phyloP scores from a whole-genome alignment of 2,329 filamentous ascomycete genomes.

The Apiospora arundinis region DNA sequence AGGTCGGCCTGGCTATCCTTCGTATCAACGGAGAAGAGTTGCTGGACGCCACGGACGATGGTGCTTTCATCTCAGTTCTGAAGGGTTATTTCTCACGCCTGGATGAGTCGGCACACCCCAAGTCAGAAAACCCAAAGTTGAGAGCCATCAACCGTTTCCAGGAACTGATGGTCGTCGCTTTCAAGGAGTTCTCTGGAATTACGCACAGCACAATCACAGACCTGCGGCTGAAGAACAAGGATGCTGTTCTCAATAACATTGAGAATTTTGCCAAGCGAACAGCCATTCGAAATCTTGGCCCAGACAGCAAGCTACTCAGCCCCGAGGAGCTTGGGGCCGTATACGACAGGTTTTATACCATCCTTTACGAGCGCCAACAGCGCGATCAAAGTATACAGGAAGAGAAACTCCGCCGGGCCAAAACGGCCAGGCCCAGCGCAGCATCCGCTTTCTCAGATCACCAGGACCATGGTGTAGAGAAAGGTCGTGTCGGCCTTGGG shows the following conservation, averaged over 20 bases:
- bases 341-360: constrained; percentile 92
- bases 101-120: constrained; percentile 94
- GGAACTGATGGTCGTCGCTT: constrained; percentile 98
- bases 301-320: constrained; percentile 90
- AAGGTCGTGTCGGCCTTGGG: constrained; percentile 85
- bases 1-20: constrained; percentile 94
- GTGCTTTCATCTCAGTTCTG: constrained; percentile 93
- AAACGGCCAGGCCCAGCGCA: constrained; percentile 64
- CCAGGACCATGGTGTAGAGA: constrained; percentile 67
- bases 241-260: constrained; percentile 91
- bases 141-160: constrained; percentile 95
- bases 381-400: constrained; percentile 79
- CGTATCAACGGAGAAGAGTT: constrained; percentile 97
- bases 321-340: constrained; percentile 85
- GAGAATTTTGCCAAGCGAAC: constrained; percentile 97
- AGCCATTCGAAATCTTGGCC: constrained; percentile 92
- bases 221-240: constrained; percentile 89
- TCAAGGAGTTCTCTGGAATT: constrained; percentile 96
- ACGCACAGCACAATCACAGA: constrained; percentile 93
- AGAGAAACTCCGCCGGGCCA: constrained; percentile 70
- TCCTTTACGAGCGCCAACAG: constrained; percentile 91
- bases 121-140: constrained; percentile 92
- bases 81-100: constrained; percentile 93
- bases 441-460: constrained; percentile 45
- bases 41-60: constrained; percentile 90